These are phyloP conservation scores for Teunomyces funiuensis DNA, from an alignment of 805 yeast genomes.

Conservation along the genomic window DNA sequence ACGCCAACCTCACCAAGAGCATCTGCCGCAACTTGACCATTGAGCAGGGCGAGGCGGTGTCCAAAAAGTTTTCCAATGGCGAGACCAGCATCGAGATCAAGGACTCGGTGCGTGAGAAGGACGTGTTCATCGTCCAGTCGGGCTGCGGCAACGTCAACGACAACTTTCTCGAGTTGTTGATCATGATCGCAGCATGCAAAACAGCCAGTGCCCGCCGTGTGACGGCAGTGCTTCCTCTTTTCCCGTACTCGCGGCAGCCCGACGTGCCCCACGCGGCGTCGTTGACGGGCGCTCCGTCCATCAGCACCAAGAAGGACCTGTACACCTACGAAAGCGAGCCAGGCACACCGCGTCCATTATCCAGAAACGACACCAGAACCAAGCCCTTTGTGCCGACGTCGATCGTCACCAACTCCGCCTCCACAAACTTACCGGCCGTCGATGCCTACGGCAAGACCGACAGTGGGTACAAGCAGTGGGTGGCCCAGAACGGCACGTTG, in stretches of 20 bases:
- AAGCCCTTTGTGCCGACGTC: slow-evolving; percentile 20
- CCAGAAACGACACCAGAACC: slow-evolving; percentile 20
- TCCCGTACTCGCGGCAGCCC: slow-evolving; percentile 95
- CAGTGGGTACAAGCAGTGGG: slow-evolving; percentile 88
- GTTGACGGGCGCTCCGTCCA: slow-evolving; percentile 68
- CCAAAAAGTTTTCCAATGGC: slow-evolving; percentile 78
- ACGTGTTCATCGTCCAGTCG: slow-evolving; percentile 85
- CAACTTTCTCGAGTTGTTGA: slow-evolving; percentile 75
- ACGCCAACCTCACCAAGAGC: slow-evolving; percentile 70
- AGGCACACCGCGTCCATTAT: slow-evolving; percentile 46
- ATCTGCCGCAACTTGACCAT: slow-evolving; percentile 80
- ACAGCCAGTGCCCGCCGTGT: slow-evolving; percentile 86
- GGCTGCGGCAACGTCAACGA: slow-evolving; percentile 91
- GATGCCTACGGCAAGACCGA: slow-evolving; percentile 44
- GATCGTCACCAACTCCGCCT: slow-evolving; percentile 33
- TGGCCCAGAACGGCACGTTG: slow-evolving; percentile 91
- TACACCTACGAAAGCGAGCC: slow-evolving; percentile 55
- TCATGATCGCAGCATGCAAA: slow-evolving; percentile 89
- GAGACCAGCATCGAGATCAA: slow-evolving; percentile 85
- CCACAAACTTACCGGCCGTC: slow-evolving; percentile 28
- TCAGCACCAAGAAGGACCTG: slow-evolving; percentile 31
- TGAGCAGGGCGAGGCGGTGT: slow-evolving; percentile 62
- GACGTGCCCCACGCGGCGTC: slow-evolving; percentile 76
- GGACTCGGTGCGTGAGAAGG: slow-evolving; percentile 93
- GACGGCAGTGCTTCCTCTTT: slow-evolving; percentile 88